Evolutionary conservation across 352 stramenopile species (phyloP).

Genomic region (Phytophthora pini): DNA sequence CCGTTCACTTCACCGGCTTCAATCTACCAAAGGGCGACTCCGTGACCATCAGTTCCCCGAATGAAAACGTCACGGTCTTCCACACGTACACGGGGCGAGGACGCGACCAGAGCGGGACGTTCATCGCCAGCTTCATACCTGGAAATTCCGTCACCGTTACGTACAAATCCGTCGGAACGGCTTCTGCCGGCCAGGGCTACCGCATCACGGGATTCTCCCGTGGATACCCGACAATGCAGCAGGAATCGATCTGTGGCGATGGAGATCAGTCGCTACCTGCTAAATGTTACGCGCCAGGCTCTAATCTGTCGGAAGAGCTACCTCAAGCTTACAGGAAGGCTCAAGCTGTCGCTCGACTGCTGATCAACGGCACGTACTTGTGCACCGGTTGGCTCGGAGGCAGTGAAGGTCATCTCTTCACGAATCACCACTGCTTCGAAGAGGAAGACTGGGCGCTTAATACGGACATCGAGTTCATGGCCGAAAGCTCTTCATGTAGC

Average conservation of each 20-base stretch:
- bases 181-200: conserved; percentile 32
- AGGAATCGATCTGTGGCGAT: conserved; percentile 57
- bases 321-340: conserved; percentile 49
- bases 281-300: conserved; percentile 50
- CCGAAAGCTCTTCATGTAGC: conserved; percentile 59
- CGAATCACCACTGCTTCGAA: conserved; percentile 74
- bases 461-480: conserved; percentile 68
- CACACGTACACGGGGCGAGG: conserved; percentile 51
- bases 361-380: conserved; percentile 57
- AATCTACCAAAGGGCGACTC: conserved; percentile 58
- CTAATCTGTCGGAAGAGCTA: conserved; percentile 27
- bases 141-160: conserved; percentile 50
- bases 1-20: conserved; percentile 60
- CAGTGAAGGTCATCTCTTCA: conserved; percentile 72
- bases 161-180: conserved; percentile 40
- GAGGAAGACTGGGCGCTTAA: conserved; percentile 27
- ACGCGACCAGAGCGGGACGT: conserved; percentile 39
- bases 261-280: conserved; percentile 59
- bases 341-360: conserved; percentile 59
- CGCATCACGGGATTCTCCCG: conserved; percentile 52
- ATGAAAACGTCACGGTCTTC: conserved; percentile 24
- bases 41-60: conserved; percentile 51
- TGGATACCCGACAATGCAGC: conserved; percentile 38
- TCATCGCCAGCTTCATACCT: conserved; percentile 55
- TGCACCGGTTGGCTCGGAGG: conserved; percentile 74